Conservation (phyloP, 345 rosid genomes). For the Viola odorata region DNA sequence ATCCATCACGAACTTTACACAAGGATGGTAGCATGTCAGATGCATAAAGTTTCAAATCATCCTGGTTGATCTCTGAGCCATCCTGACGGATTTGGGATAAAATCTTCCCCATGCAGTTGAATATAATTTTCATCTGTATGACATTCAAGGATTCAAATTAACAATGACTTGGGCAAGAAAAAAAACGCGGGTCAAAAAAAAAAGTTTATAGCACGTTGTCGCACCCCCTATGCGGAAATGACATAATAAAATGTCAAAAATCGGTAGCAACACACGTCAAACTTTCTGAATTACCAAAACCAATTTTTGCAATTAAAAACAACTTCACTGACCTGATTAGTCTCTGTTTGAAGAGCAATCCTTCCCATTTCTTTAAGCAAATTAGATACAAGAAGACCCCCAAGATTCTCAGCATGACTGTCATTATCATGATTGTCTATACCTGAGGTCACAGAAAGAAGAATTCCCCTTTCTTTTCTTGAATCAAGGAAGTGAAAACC, state of each 20-base stretch:
- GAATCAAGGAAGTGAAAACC: conserved; percentile 69
- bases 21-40: conserved; percentile 55
- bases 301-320: background rate
- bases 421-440: conserved; percentile 25
- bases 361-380: conserved; percentile 71
- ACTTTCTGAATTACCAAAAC: conserved; percentile 4
- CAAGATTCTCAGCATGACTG: conserved; percentile 33
- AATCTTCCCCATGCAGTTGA: conserved; percentile 46
- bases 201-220: background rate
- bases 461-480: conserved; percentile 49
- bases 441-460: conserved; percentile 49
- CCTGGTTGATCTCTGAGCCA: conserved; percentile 10
- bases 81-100: conserved; percentile 28
- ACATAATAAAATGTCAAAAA: too few species aligned
- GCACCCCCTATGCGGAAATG: too few species aligned
- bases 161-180: conserved; percentile 3
- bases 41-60: conserved; percentile 43
- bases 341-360: conserved; percentile 69
- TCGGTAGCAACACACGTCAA: too few species aligned
- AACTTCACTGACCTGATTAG: conserved; percentile 47
- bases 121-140: conserved; percentile 62
- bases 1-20: conserved; percentile 90
- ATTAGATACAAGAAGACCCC: conserved; percentile 37
- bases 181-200: background rate
- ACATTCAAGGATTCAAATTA: conserved; percentile 8